These are phyloP conservation scores for Verticillium nubilum DNA, from an alignment of 2,329 filamentous ascomycete species.

Conservation along the genomic window DNA sequence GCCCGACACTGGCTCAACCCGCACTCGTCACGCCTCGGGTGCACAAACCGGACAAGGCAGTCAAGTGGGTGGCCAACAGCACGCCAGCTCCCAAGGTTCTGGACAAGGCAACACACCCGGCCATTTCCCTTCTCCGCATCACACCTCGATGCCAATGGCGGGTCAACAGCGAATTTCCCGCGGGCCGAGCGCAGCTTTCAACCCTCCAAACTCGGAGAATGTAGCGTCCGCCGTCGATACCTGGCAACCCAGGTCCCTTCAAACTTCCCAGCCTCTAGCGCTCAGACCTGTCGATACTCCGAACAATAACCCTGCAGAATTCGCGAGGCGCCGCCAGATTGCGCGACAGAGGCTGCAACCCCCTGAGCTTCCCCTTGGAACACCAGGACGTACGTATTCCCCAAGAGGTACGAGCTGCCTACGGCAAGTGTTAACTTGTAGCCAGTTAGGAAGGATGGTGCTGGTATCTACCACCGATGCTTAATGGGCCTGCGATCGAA, in stretches of 20 bases:
- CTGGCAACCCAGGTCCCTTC: slow-evolving; percentile 63
- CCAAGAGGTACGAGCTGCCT: too few relatives aligned
- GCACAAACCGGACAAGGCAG: background rate
- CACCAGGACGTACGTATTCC: slow-evolving; percentile 55
- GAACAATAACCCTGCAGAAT: slow-evolving; percentile 65
- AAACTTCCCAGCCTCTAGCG: slow-evolving; percentile 53
- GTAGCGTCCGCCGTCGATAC: slow-evolving; percentile 57
- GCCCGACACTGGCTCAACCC: slow-evolving; percentile 63
- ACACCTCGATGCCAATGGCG: background rate
- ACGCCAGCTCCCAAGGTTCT: background rate
- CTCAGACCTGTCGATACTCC: slow-evolving; percentile 72
- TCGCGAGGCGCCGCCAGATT: slow-evolving; percentile 50
- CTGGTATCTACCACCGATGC: slow-evolving; percentile 88
- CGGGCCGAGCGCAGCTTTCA: slow-evolving; percentile 41
- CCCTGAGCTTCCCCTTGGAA: background rate
- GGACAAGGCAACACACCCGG: background rate
- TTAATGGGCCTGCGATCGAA: slow-evolving; percentile 77
- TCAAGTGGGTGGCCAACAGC: background rate
- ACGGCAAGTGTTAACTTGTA: slow-evolving; percentile 4
- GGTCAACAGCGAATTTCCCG: slow-evolving; percentile 13
- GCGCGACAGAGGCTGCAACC: slow-evolving; percentile 29
- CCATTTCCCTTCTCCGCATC: background rate
- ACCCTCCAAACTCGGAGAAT: slow-evolving; percentile 50
- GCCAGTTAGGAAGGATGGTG: background rate
- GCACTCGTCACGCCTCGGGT: slow-evolving; percentile 51